A percentile compares a stretch with the other conserved stretches of the same genome.
These are phyloP conservation scores for Curvularia sp. DNA, from an alignment of 2,329 filamentous ascomycete genomes.

Conservation along the genomic window DNA sequence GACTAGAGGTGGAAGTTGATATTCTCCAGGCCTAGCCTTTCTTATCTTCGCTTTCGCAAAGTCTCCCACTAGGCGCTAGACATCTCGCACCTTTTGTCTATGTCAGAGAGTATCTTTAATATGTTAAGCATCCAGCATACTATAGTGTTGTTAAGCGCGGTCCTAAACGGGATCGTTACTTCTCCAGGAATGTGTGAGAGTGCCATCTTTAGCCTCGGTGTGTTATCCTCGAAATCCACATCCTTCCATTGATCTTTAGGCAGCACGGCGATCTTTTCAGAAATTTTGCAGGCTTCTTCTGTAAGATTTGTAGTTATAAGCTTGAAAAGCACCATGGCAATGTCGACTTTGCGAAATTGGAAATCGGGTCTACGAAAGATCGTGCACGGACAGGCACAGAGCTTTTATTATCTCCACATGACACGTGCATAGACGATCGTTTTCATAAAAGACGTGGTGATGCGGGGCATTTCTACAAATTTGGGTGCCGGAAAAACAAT, in stretches of 20 bases:
- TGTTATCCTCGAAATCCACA: slow-evolving; percentile 4
- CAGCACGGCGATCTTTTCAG: slow-evolving; percentile 6
- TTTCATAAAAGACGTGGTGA: neutral
- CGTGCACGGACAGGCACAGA: neutral
- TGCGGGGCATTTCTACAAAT: slow-evolving; percentile 5
- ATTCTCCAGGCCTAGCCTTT: slow-evolving; percentile 7
- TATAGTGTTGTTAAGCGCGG: slow-evolving; percentile 8
- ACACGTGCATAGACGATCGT: slow-evolving; percentile 3
- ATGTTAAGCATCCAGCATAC: neutral
- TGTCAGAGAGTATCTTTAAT: neutral
- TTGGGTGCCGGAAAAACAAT: slow-evolving; percentile 4
- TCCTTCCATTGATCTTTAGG: slow-evolving; percentile 6
- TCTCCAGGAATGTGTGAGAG: slow-evolving; percentile 7
- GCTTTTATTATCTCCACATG: neutral
- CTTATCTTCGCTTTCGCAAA: slow-evolving; percentile 8
- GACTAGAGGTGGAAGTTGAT: slow-evolving; percentile 7
- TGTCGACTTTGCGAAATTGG: neutral
- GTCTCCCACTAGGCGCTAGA: slow-evolving; percentile 4
- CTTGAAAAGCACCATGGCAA: slow-evolving; percentile 5
- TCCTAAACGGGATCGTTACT: slow-evolving; percentile 3
- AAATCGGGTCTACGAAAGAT: neutral
- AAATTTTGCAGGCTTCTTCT: slow-evolving; percentile 6
- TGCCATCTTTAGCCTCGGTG: neutral
- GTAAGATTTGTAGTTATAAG: slow-evolving; percentile 2
- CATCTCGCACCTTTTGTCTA: neutral